A percentile compares a stretch with the other conserved stretches of the same genome.
Evolutionary conservation across 345 rosid species (phyloP).

Genomic region (Heritiera fomes): DNA sequence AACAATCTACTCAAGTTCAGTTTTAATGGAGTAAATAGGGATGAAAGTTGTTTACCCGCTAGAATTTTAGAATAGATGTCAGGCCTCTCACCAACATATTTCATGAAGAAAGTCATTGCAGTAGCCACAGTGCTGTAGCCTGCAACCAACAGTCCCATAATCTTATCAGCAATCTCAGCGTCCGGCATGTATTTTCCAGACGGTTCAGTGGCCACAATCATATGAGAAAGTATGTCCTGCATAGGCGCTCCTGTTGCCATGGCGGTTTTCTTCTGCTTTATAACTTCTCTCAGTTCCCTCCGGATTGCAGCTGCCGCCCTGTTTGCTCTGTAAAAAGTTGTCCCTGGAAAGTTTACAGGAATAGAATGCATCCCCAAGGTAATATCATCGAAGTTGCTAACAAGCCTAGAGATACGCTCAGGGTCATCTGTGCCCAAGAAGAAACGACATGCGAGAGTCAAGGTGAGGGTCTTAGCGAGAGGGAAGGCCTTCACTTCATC

Average conservation of each 20-base stretch:
- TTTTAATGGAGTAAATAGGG: background rate
- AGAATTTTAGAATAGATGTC: slow-evolving; percentile 42
- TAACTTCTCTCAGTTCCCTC: slow-evolving; percentile 34
- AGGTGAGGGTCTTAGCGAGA: slow-evolving; percentile 44
- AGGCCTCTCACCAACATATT: slow-evolving; percentile 54
- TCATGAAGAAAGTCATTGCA: slow-evolving; percentile 59
- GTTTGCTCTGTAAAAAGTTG: slow-evolving; percentile 39
- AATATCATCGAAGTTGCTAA: slow-evolving; percentile 39
- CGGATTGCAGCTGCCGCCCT: slow-evolving; percentile 38
- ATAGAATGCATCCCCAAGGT: slow-evolving; percentile 53
- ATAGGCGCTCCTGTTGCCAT: slow-evolving; percentile 27
- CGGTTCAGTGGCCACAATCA: slow-evolving; percentile 31
- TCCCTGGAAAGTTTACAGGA: slow-evolving; percentile 43
- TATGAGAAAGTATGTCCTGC: slow-evolving; percentile 39
- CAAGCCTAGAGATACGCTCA: slow-evolving; percentile 40
- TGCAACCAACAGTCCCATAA: slow-evolving; percentile 57
- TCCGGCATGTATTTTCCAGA: slow-evolving; percentile 45
- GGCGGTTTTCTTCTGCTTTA: slow-evolving; percentile 42
- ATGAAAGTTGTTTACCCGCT: slow-evolving; percentile 25
- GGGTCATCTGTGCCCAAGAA: slow-evolving; percentile 54
- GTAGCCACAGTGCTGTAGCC: slow-evolving; percentile 61
- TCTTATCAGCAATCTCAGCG: slow-evolving; percentile 51
- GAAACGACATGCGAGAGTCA: slow-evolving; percentile 51
- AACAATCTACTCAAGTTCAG: background rate
- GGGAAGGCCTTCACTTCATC: slow-evolving; percentile 34